Conservation (phyloP, 345 rosid species). For the Gossypium mustelinum region DNA sequence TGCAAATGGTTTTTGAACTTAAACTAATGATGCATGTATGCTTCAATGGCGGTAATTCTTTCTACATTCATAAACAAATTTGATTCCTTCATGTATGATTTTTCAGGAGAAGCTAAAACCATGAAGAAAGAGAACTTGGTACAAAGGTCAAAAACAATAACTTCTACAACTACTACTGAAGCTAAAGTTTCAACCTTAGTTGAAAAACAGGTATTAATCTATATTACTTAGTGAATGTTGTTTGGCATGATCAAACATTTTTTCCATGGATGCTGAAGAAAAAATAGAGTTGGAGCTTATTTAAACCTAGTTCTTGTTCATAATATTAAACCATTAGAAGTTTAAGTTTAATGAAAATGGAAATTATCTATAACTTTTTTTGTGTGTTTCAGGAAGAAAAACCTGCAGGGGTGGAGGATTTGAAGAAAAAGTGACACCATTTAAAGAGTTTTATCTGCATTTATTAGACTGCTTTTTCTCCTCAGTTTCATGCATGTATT, state of each 20-base stretch:
- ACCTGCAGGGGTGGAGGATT: background rate
- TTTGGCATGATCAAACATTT: no score
- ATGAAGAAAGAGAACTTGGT: slow-evolving; percentile 22
- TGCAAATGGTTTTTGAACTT: slow-evolving; percentile 21
- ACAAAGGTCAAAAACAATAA: background rate
- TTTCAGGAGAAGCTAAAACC: slow-evolving; percentile 8
- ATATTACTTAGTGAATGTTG: background rate
- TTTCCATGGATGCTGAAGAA: no score
- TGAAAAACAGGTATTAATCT: slow-evolving; percentile 6
- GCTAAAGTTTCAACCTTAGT: slow-evolving; percentile 11
- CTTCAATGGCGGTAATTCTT: background rate
- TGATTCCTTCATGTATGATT: background rate
- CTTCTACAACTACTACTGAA: background rate
- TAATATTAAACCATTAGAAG: no score
- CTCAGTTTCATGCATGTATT: background rate
- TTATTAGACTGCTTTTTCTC: background rate
- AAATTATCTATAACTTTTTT: background rate
- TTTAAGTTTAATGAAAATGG: no score
- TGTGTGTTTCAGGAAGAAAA: slow-evolving; percentile 1
- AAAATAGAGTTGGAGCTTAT: no score
- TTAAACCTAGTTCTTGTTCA: background rate
- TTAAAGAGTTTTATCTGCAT: background rate
- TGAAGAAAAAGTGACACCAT: background rate
- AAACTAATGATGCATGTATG: background rate
- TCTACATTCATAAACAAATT: background rate